These are phyloP conservation scores for Trypanosomatidae sp. DNA, from an alignment of 208 protist genomes.

Conservation along the genomic window DNA sequence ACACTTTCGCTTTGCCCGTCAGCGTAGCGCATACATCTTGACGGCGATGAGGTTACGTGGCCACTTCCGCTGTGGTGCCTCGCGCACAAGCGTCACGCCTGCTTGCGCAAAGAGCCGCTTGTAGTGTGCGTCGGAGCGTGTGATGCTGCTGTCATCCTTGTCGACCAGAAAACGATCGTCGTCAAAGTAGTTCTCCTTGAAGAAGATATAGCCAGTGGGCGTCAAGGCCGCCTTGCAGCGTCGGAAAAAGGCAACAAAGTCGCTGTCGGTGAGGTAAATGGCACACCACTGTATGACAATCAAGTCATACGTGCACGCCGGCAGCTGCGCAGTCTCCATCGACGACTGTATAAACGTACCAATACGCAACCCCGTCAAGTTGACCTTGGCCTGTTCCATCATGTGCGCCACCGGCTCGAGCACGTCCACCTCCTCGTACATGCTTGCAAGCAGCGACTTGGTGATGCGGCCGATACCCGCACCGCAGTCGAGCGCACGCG, in stretches of 20 bases:
- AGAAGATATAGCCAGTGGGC: constrained; percentile 79
- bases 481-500: constrained; percentile 81
- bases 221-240: constrained; percentile 60
- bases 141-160: constrained; percentile 82
- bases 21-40: constrained; percentile 84
- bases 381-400: constrained; percentile 70
- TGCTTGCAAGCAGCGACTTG: constrained; percentile 39
- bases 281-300: constrained; percentile 90
- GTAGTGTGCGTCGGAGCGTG: constrained; percentile 79
- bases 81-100: constrained; percentile 46
- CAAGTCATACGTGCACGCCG: constrained; percentile 64
- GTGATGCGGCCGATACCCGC: constrained; percentile 88
- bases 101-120: constrained; percentile 60
- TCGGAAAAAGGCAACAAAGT: constrained; percentile 80
- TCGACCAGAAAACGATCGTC: constrained; percentile 67
- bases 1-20: constrained; percentile 2
- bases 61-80: constrained; percentile 63
- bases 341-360: constrained; percentile 69
- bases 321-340: constrained; percentile 61
- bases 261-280: constrained; percentile 87
- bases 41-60: constrained; percentile 61
- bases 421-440: constrained; percentile 70
- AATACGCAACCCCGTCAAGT: constrained; percentile 50
- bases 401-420: constrained; percentile 81
- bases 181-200: constrained; percentile 82